A percentile compares a stretch with the other conserved stretches of the same genome.
These are phyloP conservation scores for Chamaenerion angustifolium DNA, from an alignment of 345 rosid species.

Conservation along the genomic window DNA sequence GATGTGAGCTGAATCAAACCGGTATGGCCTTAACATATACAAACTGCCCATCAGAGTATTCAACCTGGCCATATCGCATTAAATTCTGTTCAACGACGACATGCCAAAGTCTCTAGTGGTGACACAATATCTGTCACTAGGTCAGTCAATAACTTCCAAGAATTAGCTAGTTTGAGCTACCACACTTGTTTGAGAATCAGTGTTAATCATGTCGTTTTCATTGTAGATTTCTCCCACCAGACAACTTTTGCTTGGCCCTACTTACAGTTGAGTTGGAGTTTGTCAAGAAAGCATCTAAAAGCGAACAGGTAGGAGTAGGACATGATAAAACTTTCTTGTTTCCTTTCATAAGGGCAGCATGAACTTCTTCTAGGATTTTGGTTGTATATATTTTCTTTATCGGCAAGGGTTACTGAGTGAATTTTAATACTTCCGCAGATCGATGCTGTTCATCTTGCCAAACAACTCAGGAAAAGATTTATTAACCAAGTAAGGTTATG, in stretches of 20 bases:
- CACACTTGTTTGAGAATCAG: background rate
- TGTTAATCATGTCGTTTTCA: background rate
- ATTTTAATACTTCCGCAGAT: constrained; percentile 26
- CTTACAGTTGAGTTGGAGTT: constrained; percentile 80
- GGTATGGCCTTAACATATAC: constrained; percentile 34
- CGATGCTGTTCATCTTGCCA: constrained; percentile 78
- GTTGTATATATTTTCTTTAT: constrained; percentile 1
- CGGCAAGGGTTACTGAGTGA: background rate
- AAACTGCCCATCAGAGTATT: constrained; percentile 64
- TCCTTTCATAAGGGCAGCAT: background rate
- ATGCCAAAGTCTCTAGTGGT: constrained; percentile 74
- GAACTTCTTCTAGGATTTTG: background rate
- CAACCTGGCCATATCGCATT: constrained; percentile 52
- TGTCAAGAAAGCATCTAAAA: constrained; percentile 80
- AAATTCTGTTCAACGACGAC: constrained; percentile 80
- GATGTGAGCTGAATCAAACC: background rate
- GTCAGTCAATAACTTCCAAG: constrained; percentile 15
- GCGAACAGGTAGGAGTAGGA: constrained; percentile 61
- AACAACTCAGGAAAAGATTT: constrained; percentile 68
- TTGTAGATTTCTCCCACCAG: constrained; percentile 71
- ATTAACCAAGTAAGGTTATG: constrained; percentile 45
- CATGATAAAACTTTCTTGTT: constrained; percentile 1
- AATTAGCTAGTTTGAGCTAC: background rate
- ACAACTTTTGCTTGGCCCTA: constrained; percentile 57
- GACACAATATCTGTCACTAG: constrained; percentile 56